Evolutionary conservation across 192 early-diverging fungal genomes (phyloP).

Genomic region (Coemansia sp.): DNA sequence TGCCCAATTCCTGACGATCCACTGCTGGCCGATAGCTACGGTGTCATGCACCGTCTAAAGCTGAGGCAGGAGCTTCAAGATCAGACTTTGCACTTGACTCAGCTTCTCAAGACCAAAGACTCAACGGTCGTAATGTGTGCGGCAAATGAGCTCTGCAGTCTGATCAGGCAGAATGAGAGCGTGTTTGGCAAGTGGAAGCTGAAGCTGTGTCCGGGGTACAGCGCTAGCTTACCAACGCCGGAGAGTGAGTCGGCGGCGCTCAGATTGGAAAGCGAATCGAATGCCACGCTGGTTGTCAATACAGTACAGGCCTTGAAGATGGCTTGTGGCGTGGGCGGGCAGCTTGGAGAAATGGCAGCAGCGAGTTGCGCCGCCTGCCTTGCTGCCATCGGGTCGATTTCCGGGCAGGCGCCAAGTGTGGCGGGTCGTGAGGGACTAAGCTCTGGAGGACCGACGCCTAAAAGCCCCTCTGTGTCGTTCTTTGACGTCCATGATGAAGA

Average conservation of each 20-base stretch:
- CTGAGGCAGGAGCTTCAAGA: conserved; percentile 11
- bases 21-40: conserved; percentile 28
- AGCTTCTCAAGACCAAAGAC: conserved; percentile 42
- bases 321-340: conserved; percentile 27
- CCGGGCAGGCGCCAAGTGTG: conserved; percentile 12
- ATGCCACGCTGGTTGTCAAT: conserved; percentile 23
- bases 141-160: conserved; percentile 29
- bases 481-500: conserved; percentile 31
- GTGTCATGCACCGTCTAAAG: conserved; percentile 13
- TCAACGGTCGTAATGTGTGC: conserved; percentile 42
- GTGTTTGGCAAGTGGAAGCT: conserved; percentile 40
- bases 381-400: conserved; percentile 36
- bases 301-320: conserved; percentile 17
- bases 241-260: conserved; percentile 1
- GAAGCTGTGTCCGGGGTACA: conserved; percentile 13
- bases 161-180: conserved; percentile 26
- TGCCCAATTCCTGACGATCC: conserved; percentile 55
- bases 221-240: background rate
- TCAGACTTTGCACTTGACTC: conserved; percentile 17
- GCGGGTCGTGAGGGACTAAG: background rate
- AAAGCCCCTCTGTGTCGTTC: background rate
- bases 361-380: conserved; percentile 49
- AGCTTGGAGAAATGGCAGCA: conserved; percentile 35
- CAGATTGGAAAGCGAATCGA: conserved; percentile 8
- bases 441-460: background rate